These are phyloP conservation scores for Mortierella sp. DNA, from an alignment of 371 early-diverging fungal species.

Conservation along the genomic window DNA sequence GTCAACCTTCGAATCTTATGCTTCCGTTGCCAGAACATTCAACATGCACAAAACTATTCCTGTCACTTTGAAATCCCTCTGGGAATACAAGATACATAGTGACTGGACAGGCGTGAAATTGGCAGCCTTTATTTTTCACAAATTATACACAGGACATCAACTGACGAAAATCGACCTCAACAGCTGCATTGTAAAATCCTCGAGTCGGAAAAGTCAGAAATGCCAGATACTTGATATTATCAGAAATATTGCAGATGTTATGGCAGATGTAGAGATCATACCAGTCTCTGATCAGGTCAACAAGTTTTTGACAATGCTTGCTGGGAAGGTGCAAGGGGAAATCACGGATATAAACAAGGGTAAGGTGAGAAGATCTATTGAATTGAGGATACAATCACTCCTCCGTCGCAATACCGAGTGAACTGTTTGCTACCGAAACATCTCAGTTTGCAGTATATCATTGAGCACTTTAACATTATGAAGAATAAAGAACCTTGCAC, in stretches of 20 bases:
- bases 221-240: conserved; percentile 15
- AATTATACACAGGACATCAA: background rate
- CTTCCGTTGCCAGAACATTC: background rate
- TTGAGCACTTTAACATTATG: too few relatives aligned
- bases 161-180: too few relatives aligned
- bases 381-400: conserved; percentile 20
- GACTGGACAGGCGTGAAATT: conserved; percentile 13
- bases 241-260: conserved; percentile 8
- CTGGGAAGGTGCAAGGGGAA: conserved; percentile 21
- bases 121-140: conserved; percentile 1
- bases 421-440: too few relatives aligned
- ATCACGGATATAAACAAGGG: conserved; percentile 17
- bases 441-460: too few relatives aligned
- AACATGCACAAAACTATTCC: conserved; percentile 12
- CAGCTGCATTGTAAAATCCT: conserved; percentile 9
- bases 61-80: conserved; percentile 16
- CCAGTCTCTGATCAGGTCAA: conserved; percentile 16
- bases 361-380: conserved; percentile 16
- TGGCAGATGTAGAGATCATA: conserved; percentile 21
- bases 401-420: too few relatives aligned
- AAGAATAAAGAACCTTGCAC: too few relatives aligned
- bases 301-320: conserved; percentile 16
- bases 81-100: conserved; percentile 13
- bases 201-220: conserved; percentile 3
- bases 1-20: too few relatives aligned